These are phyloP conservation scores for Naganishia liquefaciens DNA, from an alignment of 1,284 basidiomycete species.

Conservation along the genomic window DNA sequence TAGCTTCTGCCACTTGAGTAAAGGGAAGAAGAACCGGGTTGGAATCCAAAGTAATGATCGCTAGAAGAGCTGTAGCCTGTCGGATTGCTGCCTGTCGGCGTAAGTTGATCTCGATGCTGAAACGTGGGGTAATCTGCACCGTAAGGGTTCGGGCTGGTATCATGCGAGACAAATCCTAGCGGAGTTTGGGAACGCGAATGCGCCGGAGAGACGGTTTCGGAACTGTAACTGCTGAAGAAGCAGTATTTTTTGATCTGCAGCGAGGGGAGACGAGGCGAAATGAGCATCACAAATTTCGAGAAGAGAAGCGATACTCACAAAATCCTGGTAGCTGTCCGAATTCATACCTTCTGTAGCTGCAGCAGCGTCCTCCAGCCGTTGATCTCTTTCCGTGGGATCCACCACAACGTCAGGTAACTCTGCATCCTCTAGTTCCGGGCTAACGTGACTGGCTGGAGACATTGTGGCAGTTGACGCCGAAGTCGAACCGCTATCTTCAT, in stretches of 20 bases:
- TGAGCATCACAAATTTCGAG: not conserved
- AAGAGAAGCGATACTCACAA: conserved; percentile 40
- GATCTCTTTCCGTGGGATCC: conserved; percentile 38
- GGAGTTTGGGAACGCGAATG: conserved; percentile 31
- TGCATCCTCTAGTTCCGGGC: conserved; percentile 8
- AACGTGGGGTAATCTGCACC: conserved; percentile 30
- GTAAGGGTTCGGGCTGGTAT: conserved; percentile 24
- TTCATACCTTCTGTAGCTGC: conserved; percentile 38
- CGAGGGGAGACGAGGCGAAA: conserved; percentile 7
- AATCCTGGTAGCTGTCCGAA: conserved; percentile 47
- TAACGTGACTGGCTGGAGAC: conserved; percentile 35
- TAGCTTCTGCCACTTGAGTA: conserved; percentile 4
- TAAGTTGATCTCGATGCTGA: conserved; percentile 23
- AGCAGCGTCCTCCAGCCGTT: conserved; percentile 37
- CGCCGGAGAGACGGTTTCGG: conserved; percentile 22
- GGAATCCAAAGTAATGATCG: conserved; percentile 26
- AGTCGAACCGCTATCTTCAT: conserved; percentile 37
- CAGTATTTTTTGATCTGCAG: conserved; percentile 52
- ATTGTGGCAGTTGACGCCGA: conserved; percentile 35
- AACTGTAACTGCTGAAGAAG: conserved; percentile 49
- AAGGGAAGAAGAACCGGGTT: conserved; percentile 9
- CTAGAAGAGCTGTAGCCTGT: conserved; percentile 5
- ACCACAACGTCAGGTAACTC: conserved; percentile 34
- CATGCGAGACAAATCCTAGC: conserved; percentile 11
- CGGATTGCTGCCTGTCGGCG: conserved; percentile 12